Evolutionary conservation across 2,329 filamentous ascomycete genomes (phyloP).

Genomic region (Fusarium pseudonygamai): DNA sequence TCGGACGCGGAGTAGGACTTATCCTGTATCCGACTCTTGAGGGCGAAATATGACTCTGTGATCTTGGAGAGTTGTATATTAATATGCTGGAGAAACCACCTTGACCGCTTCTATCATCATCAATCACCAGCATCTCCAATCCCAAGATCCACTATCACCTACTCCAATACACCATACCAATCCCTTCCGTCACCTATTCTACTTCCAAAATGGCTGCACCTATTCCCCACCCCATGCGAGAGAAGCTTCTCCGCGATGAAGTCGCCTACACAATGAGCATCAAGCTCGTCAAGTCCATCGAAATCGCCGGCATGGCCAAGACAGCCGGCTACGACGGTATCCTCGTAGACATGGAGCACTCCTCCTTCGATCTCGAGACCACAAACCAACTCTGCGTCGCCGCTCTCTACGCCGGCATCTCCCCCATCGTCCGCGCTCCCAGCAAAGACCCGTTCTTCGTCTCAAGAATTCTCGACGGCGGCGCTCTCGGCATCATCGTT

Average conservation of each 20-base stretch:
- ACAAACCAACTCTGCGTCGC: slow-evolving; percentile 46
- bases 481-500: slow-evolving; percentile 41
- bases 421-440: slow-evolving; percentile 40
- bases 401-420: slow-evolving; percentile 43
- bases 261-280: slow-evolving; percentile 46
- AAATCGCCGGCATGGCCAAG: slow-evolving; percentile 49
- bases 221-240: slow-evolving; percentile 40
- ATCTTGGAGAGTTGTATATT: not conserved
- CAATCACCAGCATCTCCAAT: not conserved
- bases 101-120: not conserved
- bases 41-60: not conserved
- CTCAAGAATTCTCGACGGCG: slow-evolving; percentile 40
- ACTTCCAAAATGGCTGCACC: slow-evolving; percentile 35
- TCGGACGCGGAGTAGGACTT: not conserved
- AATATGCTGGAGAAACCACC: not conserved
- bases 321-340: slow-evolving; percentile 48
- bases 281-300: slow-evolving; percentile 43
- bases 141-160: not conserved
- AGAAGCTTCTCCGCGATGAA: slow-evolving; percentile 40
- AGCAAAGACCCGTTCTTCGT: slow-evolving; percentile 42
- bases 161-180: too few relatives aligned
- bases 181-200: fast-evolving
- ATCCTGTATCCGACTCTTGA: not conserved
- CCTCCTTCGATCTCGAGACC: slow-evolving; percentile 46
- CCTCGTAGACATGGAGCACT: slow-evolving; percentile 53